phyloP scores from a whole-genome alignment of 805 yeast genomes.

The Hanseniaspora guilliermondii region DNA sequence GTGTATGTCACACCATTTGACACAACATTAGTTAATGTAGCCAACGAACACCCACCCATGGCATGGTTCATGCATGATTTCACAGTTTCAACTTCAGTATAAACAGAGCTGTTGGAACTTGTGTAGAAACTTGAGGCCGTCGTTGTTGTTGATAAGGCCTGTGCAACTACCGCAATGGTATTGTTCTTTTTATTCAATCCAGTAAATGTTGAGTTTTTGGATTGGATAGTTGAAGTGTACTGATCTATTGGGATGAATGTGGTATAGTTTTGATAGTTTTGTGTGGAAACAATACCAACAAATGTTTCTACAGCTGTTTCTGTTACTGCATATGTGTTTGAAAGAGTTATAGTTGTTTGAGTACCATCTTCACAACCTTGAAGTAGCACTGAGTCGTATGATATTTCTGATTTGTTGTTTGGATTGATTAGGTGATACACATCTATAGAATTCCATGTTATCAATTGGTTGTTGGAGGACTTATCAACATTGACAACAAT shows the following conservation, averaged over 20 bases:
- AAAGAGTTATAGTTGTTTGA: not conserved
- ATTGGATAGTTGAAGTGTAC: not conserved
- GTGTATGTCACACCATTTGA: conserved; percentile 1
- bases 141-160: conserved; percentile 3
- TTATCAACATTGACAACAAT: conserved; percentile 19
- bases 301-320: conserved; percentile 6
- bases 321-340: conserved; percentile 1
- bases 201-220: conserved; percentile 3
- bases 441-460: conserved; percentile 21
- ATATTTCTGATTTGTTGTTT: conserved; percentile 16
- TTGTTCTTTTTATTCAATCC: not conserved
- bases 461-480: conserved; percentile 15
- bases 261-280: not conserved
- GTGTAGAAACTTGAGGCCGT: not conserved
- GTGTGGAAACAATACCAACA: not conserved
- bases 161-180: conserved; percentile 1
- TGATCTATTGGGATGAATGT: not conserved
- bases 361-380: conserved; percentile 17
- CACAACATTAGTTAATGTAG: not conserved
- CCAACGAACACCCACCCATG: conserved; percentile 5
- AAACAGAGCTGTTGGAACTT: not conserved
- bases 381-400: conserved; percentile 18
- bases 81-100: conserved; percentile 9
- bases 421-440: conserved; percentile 20
- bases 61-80: conserved; percentile 14